Base-by-base conservation (phyloP, 2,329 filamentous ascomycete genomes). In the Cladosporium austrohemisphaericum region DNA sequence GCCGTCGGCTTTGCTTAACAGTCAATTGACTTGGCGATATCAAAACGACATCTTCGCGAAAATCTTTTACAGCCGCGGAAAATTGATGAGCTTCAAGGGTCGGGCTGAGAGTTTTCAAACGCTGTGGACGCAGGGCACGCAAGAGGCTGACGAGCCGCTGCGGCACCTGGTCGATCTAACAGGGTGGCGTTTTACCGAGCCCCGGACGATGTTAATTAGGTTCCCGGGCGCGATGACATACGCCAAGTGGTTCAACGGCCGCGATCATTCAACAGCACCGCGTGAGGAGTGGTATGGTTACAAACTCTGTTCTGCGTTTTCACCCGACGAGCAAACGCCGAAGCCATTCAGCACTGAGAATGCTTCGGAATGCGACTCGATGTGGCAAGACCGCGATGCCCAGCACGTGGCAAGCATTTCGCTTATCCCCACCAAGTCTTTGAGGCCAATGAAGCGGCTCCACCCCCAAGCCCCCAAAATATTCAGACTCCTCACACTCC, bases 331-430 rank as follows among this genome's bases (percentile, higher is more conserved):
- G 33, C 43, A 47, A 38, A 47, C 43, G 33, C 43, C 43, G 43
- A 38, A 47, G 23, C 13, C 22, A 37, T 37, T 29, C 25, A 37
- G 25, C 23, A 20, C 16, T 23, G 18, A 9, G n/a, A 18, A 20
- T 23, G 23, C 14, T 16, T 8, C 43, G 32, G 43, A 20, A 29
- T 28, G 31, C 26, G 23, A 35, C 32, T 36, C 23, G 7, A 47
- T 29, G 32, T 47, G 43, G 43, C 32, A 47, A 47, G 23, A 28
- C 23, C 23, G 43, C 43, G 16, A 28, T 35, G 11, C 32, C 5
- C 32, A 28, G 43, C 43, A 47, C 43, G 43, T 47, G 43, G 43
- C 43, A 47, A 47, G 43, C 43, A 47, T 37, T 47, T 47, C 43
- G 43, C 43, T 47, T 47, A 29, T 37, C 33, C 33, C 43, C 32